Evolutionary conservation across 2,329 filamentous ascomycete species (phyloP).

Genomic region (Monosporascus sp.): DNA sequence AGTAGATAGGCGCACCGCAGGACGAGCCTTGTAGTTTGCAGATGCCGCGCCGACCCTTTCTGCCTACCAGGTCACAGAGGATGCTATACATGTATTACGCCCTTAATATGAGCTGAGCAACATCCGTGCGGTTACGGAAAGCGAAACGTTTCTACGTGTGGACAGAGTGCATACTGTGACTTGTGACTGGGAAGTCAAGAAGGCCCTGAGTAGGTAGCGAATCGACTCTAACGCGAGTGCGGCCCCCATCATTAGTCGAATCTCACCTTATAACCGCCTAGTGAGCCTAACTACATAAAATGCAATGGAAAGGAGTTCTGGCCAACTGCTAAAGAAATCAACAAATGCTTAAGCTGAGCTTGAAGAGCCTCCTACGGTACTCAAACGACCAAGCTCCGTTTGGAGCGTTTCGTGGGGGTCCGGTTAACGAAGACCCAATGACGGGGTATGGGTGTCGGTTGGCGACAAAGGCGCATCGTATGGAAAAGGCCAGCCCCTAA

Average conservation of each 20-base stretch:
- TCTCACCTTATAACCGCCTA: background rate
- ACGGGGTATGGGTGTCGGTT: background rate
- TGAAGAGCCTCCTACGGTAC: no score
- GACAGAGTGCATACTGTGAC: background rate
- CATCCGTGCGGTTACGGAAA: background rate
- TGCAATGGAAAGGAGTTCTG: no score
- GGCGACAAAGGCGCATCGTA: background rate
- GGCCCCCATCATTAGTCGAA: background rate
- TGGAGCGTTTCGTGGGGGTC: background rate
- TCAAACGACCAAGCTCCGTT: background rate
- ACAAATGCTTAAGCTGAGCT: no score
- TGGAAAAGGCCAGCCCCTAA: background rate
- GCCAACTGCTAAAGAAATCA: no score
- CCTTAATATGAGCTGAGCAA: background rate
- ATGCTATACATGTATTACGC: no score
- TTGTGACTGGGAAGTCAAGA: background rate
- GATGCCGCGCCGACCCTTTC: conserved; percentile 11
- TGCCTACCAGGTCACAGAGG: conserved; percentile 1
- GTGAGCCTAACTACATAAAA: no score
- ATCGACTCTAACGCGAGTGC: background rate
- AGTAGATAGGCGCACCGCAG: conserved; percentile 4
- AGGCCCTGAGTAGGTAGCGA: background rate
- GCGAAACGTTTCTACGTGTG: background rate
- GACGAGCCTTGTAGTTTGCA: conserved; percentile 14
- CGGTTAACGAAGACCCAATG: background rate